Evolutionary conservation across 345 rosid species (phyloP).

Genomic region (Dovyalis caffra): DNA sequence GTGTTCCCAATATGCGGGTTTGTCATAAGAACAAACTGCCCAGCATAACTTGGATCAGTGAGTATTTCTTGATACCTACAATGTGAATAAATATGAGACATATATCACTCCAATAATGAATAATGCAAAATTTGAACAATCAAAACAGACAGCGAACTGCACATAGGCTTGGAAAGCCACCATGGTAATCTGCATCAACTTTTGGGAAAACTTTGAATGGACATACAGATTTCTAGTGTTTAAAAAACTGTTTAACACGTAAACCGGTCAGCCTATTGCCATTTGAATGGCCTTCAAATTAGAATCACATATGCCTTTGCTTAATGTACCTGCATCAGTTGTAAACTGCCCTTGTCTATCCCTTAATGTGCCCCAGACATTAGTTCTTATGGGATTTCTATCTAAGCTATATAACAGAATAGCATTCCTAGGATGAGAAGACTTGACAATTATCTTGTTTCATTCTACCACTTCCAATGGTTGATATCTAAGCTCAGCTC

Average conservation of each 20-base stretch:
- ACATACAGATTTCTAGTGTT: not conserved
- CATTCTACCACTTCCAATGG: not conserved
- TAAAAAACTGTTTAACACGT: not conserved
- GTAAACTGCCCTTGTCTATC: not conserved
- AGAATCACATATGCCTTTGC: not conserved
- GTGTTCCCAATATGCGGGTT: constrained; percentile 98
- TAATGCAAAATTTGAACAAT: not conserved
- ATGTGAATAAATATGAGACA: not conserved
- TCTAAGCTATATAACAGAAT: not conserved
- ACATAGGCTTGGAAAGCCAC: not conserved
- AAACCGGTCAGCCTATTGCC: not conserved
- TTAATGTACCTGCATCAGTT: not conserved
- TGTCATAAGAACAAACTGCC: constrained; percentile 97
- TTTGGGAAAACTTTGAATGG: not conserved
- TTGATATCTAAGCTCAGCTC: not conserved
- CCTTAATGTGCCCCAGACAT: not conserved
- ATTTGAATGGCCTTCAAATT: not conserved
- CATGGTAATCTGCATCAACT: not conserved
- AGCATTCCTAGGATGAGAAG: not conserved
- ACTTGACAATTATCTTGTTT: not conserved
- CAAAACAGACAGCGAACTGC: not conserved
- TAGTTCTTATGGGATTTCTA: not conserved
- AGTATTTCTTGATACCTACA: constrained; percentile 97
- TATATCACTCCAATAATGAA: not conserved
- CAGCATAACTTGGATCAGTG: constrained; percentile 95